A percentile compares a stretch with the other conserved stretches of the same genome.
Conservation (phyloP, 495 filamentous ascomycete species). For the Penicillium steckii region DNA sequence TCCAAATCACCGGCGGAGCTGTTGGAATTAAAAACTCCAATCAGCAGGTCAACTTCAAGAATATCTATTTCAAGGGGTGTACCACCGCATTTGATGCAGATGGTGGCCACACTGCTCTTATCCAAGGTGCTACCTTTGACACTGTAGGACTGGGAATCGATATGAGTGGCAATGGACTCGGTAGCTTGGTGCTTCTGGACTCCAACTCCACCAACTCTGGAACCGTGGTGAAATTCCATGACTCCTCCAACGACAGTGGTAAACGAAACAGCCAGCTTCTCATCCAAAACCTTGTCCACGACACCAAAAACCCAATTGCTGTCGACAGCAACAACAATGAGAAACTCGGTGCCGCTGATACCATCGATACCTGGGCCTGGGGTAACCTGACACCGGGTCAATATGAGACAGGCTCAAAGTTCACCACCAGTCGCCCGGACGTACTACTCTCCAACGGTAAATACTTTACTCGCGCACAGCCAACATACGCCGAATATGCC, state of each 20-base stretch:
- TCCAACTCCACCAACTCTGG: slow-evolving; percentile 47
- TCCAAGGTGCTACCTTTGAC: slow-evolving; percentile 34
- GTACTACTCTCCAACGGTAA: slow-evolving; percentile 20
- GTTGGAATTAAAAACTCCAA: slow-evolving; percentile 45
- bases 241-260: slow-evolving; percentile 32
- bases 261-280: slow-evolving; percentile 31
- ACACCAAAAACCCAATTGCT: slow-evolving; percentile 24
- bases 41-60: slow-evolving; percentile 51
- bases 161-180: slow-evolving; percentile 38
- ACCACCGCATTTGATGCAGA: slow-evolving; percentile 31
- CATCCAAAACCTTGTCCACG: slow-evolving; percentile 30
- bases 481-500: slow-evolving; percentile 49
- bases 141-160: slow-evolving; percentile 28
- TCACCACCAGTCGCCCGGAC: slow-evolving; percentile 18
- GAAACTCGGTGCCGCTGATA: slow-evolving; percentile 49
- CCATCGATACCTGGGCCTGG: slow-evolving; percentile 37
- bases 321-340: slow-evolving; percentile 29
- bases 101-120: slow-evolving; percentile 33
- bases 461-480: slow-evolving; percentile 26
- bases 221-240: slow-evolving; percentile 46
- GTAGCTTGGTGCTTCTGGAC: slow-evolving; percentile 49
- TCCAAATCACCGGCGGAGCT: slow-evolving; percentile 46
- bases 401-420: slow-evolving; percentile 25
- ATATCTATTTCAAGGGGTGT: slow-evolving; percentile 40
- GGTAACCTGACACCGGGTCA: slow-evolving; percentile 30